Conservation (phyloP, 2,329 filamentous ascomycete species). For the Venturia aucupariae region DNA sequence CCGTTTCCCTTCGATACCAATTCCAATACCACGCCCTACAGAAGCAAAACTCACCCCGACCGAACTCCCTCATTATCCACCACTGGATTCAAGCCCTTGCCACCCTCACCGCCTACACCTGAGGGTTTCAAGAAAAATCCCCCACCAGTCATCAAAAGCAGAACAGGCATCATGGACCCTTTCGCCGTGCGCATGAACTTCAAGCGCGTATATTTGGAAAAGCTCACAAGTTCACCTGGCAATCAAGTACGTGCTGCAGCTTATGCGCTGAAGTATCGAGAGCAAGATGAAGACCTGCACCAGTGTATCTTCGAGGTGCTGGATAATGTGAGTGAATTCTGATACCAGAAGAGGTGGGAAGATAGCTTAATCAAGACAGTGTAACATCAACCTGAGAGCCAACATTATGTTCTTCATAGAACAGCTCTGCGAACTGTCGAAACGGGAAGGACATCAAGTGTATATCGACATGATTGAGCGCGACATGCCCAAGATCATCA, state of each 20-base stretch:
- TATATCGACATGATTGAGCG: slow-evolving; percentile 93
- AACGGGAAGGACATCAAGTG: slow-evolving; percentile 63
- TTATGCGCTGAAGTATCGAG: slow-evolving; percentile 87
- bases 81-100: too few relatives aligned
- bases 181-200: slow-evolving; percentile 99
- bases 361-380: slow-evolving; percentile 40
- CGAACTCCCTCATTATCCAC: too few relatives aligned
- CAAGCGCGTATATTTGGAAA: slow-evolving; percentile 69
- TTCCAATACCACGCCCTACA: too few relatives aligned
- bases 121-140: too few relatives aligned
- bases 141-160: too few relatives aligned
- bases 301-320: slow-evolving; percentile 95
- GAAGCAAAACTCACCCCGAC: too few relatives aligned
- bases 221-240: slow-evolving; percentile 81
- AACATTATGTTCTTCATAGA: slow-evolving; percentile 99
- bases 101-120: too few relatives aligned
- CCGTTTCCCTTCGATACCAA: not conserved
- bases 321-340: slow-evolving; percentile 54
- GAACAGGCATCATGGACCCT: slow-evolving; percentile 54
- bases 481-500: slow-evolving; percentile 84
- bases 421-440: slow-evolving; percentile 79
- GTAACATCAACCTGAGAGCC: slow-evolving; percentile 91
- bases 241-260: slow-evolving; percentile 87
- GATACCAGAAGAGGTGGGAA: not conserved
- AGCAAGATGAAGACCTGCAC: slow-evolving; percentile 95